Evolutionary conservation across 768 basidiomycete species (phyloP), one percentile per base, ranked within the genome.

Genomic region (Mycena olivaceomarginata): DNA sequence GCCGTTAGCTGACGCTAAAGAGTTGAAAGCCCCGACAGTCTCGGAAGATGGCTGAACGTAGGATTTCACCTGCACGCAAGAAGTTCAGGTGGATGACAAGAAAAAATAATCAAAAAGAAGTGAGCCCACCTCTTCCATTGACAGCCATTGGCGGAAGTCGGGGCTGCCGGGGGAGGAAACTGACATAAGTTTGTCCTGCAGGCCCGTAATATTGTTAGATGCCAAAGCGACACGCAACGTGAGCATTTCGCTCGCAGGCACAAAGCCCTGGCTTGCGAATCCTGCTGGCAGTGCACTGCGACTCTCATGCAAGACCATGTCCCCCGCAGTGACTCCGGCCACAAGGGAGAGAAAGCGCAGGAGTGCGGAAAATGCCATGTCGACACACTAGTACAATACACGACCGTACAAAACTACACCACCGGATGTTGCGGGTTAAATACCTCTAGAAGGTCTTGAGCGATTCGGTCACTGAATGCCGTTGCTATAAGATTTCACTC

Each of bases 191-290:
- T 56, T 56, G 18, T 56, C n/a, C 53, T 56, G 53, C 53, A 56
- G 53, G 22, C 53, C 53, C 53, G 53, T 12, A 56, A 56, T 6
- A 56, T 56, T 56, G 53, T 56, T 56, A 18, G 53, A 18, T 12
- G n/a, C 53, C 53, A 56, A 56, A 13, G 53, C 53, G 53, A 56
- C 53, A 56, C 53, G 53, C 53, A 56, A 56, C 53, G 53, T 56
- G 53, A 56, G 53, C 53, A 56, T 56, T 1, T 56, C 53, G 53
- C 53, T 56, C 12, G 53, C 18, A 56, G 53, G 18, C 53, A 18
- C 53, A 12, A 56, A 56, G 53, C 53, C 53, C 53, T 56, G 53
- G 53, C 53, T 56, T 12, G 18, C 2, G n/a, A 56, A 56, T 56
- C 53, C 53, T 22, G 53, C 53, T 12, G 53, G 53, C 53, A 12